A percentile compares a stretch with the other conserved stretches of the same genome.
These are phyloP conservation scores for Globisporangium camurandrum DNA, from an alignment of 352 stramenopile species.

Conservation along the genomic window DNA sequence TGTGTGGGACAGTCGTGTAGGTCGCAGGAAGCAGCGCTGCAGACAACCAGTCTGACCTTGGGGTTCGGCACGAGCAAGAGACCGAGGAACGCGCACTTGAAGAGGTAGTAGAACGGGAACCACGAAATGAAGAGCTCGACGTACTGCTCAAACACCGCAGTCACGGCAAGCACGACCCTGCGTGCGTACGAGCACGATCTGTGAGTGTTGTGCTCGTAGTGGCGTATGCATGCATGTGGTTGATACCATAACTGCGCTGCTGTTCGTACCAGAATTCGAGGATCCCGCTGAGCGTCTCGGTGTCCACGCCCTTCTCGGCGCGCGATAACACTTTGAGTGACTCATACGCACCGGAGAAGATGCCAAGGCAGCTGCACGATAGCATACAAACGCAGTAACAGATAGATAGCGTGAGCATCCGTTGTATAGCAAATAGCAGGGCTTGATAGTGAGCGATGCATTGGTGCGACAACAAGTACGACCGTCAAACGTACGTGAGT, in stretches of 20 bases:
- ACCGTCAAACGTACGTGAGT: conserved; percentile 35
- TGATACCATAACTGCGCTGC: no score
- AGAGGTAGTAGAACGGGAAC: conserved; percentile 75
- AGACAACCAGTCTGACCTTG: conserved; percentile 26
- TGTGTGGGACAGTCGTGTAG: not conserved
- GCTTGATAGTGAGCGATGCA: no score
- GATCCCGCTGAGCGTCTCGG: conserved; percentile 31
- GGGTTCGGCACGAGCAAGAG: conserved; percentile 51
- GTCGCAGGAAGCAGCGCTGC: not conserved
- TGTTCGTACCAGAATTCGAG: conserved; percentile 64
- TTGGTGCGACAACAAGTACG: no score
- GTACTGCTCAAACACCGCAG: conserved; percentile 58
- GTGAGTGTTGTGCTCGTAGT: no score
- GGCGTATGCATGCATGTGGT: no score
- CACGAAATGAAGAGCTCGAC: conserved; percentile 62
- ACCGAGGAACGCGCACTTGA: conserved; percentile 54
- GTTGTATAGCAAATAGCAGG: no score
- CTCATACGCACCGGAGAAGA: conserved; percentile 57
- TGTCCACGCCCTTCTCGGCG: conserved; percentile 47
- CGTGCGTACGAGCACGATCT: not conserved
- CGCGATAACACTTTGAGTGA: conserved; percentile 64
- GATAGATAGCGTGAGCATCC: no score
- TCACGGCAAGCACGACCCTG: conserved; percentile 53
- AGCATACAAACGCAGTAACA: not conserved
- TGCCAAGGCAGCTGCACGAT: conserved; percentile 32